Percentiles rank a stretch among this genome's conserved stretches.
Evolutionary conservation across 192 early-diverging fungal species (phyloP).

Genomic region (Backusella morwellensis): DNA sequence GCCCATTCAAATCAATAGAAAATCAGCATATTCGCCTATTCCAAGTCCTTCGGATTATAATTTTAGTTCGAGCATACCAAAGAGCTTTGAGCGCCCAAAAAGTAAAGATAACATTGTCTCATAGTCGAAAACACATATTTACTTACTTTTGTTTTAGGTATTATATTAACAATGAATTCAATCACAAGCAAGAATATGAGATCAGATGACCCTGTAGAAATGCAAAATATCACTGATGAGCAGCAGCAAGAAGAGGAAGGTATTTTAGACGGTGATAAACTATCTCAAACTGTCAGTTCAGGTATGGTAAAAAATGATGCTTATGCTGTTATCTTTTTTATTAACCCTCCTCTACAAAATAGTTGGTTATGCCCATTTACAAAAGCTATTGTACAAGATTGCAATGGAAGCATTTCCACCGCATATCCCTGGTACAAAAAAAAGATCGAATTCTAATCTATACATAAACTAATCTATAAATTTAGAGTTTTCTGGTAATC

Average conservation of each 20-base stretch:
- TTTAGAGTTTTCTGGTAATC: constrained; percentile 28
- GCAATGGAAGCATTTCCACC: constrained; percentile 52
- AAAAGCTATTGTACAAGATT: constrained; percentile 47
- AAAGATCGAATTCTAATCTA: too few species aligned
- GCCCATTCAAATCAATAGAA: constrained; percentile 1
- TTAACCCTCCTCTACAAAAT: neutral
- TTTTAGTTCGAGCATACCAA: constrained; percentile 15
- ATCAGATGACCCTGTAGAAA: neutral
- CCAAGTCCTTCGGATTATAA: constrained; percentile 18
- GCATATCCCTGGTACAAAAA: constrained; percentile 26
- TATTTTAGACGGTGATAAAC: neutral
- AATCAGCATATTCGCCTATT: constrained; percentile 3
- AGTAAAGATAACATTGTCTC: neutral
- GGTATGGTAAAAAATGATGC: neutral
- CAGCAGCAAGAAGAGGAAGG: neutral
- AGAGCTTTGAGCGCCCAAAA: constrained; percentile 12
- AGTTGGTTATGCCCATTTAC: constrained; percentile 32
- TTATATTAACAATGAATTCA: constrained; percentile 13
- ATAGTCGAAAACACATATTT: neutral
- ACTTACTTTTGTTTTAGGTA: neutral
- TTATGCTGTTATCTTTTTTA: neutral
- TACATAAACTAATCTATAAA: neutral
- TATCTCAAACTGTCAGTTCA: neutral
- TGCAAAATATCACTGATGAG: neutral
- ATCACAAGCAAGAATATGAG: neutral